Base-by-base conservation (phyloP, 2,329 filamentous ascomycete species). In the Alternaria burnsii region DNA sequence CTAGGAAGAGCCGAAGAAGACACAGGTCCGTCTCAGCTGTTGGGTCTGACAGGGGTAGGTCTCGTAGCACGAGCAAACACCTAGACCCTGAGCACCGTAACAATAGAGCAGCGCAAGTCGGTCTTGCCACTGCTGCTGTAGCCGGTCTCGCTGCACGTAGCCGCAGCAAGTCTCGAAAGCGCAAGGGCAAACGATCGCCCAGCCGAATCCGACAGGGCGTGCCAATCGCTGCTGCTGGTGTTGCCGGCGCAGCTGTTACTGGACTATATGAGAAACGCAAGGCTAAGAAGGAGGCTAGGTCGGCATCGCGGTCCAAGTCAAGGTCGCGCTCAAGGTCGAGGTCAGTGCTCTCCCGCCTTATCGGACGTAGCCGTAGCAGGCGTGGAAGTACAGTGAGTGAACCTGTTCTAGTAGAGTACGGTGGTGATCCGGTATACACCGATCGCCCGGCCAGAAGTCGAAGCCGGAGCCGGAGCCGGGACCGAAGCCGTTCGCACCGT, bases 191-290 rank as follows among this genome's bases (percentile, higher is more conserved):
- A 53, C 82, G 85, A 30, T 87, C 85, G 41, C 83, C 81, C 58
- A 88, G 86, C 69, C 82, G 85, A 28, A 60, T 88, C 38, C 81
- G 85, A 60, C 79, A 85, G 62, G 87, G 85, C 48, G 80, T 87
- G 6, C 87, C 87, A 1, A 85, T 89, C 55, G 83, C 86, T 66
- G 87, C 86, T 41, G 86, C 87, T 53, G 87, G 87, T 50, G 77
- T 88, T 14, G 85, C 86, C 46, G 87, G 85, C 65, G 88, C 88
- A 41, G 88, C 86, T 14, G 80, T 87, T 32, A 85, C 87, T 58
- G 86, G 85, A 24, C 73, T 89, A 16, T 89, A 89, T 69, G 88
- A 89, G 76, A 87, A 84, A 69, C 85, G 84, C 61, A 88, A 88
- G 76, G 85, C 82, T 41, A 87, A 86, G 73, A 87, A 87, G 69